Base-by-base conservation (phyloP, 345 rosid species). In the Laguncularia racemosa region DNA sequence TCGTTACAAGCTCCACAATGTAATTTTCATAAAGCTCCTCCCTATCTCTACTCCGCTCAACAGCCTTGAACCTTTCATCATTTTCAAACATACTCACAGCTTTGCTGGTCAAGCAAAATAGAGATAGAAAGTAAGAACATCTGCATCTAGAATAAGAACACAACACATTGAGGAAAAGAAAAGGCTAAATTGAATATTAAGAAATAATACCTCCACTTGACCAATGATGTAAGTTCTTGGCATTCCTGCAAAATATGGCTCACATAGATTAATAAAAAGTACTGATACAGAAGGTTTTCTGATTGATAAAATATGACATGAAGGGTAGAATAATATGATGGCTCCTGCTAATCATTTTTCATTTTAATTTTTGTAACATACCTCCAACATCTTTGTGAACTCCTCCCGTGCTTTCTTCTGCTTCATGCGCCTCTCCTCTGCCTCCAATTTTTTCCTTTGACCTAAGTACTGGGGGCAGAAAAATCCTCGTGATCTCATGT, bases 371-470 rank as follows among this genome's bases (percentile, higher is more conserved):
- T 33, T 33, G 40, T 59, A 66, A 76, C 81, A 61, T 80, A 91
- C 98, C 77, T 93, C 99, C 63, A 93, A 71, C 99, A 93, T 93
- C 76, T 82, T 89, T 18, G 82, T 76, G 69, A 84, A 93, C 59
- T 85, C 96, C 73, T 87, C 97, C 44, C 88, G 78, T 14, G 99
- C 96, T 73, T 90, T 84, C 79, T 89, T 93, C 85, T 87, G 99
- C 70, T 86, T 93, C 67, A 79, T 50, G 46, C 97, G 91, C 69
- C 87, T 87, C 75, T 87, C 99, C 79, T 89, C 99, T 52, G 96
- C 99, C 71, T 93, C 99, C 52, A 87, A 63, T 66, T 93, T 93
- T 71, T 73, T 93, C 60, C 96, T 81, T 79, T 93, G 99, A 76
- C 99, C 99, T 80, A 93, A 79, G 72, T 89, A 89, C 97, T 91